Evolutionary conservation across 2,329 filamentous ascomycete genomes (phyloP).

Genomic region (Sclerotinia nivalis): DNA sequence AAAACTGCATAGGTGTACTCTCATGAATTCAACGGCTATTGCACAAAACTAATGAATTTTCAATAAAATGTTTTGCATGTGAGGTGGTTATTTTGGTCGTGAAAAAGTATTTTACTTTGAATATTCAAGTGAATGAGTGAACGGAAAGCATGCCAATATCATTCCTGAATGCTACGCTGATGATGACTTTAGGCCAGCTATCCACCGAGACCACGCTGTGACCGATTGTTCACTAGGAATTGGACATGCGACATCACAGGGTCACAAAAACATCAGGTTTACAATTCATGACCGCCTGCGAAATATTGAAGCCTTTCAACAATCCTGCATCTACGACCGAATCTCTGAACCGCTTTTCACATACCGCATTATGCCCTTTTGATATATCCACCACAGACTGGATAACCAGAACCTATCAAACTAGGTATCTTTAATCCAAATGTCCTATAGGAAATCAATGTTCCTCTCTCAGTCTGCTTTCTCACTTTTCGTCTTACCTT

Average conservation of each 20-base stretch:
- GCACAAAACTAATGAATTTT: conserved; percentile 29
- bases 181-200: background rate
- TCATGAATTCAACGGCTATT: conserved; percentile 42
- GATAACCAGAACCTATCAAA: background rate
- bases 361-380: background rate
- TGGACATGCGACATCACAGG: background rate
- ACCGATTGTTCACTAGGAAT: background rate
- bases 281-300: no score
- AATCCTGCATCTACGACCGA: background rate
- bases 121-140: background rate
- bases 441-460: background rate
- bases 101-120: background rate
- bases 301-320: background rate
- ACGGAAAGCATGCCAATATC: background rate
- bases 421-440: no score
- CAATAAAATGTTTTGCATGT: conserved; percentile 19
- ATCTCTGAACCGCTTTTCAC: background rate
- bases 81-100: conserved; percentile 3
- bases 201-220: background rate
- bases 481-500: background rate
- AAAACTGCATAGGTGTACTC: conserved; percentile 43
- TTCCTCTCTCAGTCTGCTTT: background rate
- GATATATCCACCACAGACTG: background rate
- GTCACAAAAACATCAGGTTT: background rate
- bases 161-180: background rate